Base-by-base conservation (phyloP, 331 rosid species). In the Pyrus hybrid region DNA sequence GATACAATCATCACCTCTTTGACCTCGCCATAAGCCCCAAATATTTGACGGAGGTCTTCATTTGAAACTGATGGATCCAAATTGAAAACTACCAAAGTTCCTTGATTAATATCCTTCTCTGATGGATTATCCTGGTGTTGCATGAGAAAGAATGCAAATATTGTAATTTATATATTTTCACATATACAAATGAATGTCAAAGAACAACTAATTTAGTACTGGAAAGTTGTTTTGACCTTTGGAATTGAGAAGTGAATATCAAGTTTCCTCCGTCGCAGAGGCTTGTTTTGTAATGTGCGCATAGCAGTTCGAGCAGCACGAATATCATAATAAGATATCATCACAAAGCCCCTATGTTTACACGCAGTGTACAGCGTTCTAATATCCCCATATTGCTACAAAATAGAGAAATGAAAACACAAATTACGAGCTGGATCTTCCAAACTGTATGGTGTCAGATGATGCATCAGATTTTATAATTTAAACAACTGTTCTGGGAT, bases 231-330 rank as follows among this genome's bases (percentile, higher is more conserved):
- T 43, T 63, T 70, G 43, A 85, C 97, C 97, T 91, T 91, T 58
- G 97, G 97, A 75, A 91, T 91, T 73, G 97, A 91, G 74, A 91
- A 91, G 80, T 91, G 97, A 75, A 91, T 91, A 79, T 91, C 97
- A 79, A 91, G 93, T 85, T 89, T 91, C 88, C 97, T 82, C 57
- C 97, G 83, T 57, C 95, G 88, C 72, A 91, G 80, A 47, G 97
- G 97, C 75, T 91, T 91, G 85, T 88, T 89, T 67, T 91, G 97
- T 54, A 89, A 82, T 61, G 88, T 79, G 54, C 93, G 91, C 95
- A 91, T 89, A 33, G 97, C 95, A 76, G 93, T 89, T 83, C 97
- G 85, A 77, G 97, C 95, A 81, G 93, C 89, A 71, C 97, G 97
- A 80, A 91, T 91, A 80, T 91, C 97, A 78, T 89, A 91, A 68